Base-by-base conservation (phyloP, 805 yeast species). In the Lipomyces spencermartinsiae region DNA sequence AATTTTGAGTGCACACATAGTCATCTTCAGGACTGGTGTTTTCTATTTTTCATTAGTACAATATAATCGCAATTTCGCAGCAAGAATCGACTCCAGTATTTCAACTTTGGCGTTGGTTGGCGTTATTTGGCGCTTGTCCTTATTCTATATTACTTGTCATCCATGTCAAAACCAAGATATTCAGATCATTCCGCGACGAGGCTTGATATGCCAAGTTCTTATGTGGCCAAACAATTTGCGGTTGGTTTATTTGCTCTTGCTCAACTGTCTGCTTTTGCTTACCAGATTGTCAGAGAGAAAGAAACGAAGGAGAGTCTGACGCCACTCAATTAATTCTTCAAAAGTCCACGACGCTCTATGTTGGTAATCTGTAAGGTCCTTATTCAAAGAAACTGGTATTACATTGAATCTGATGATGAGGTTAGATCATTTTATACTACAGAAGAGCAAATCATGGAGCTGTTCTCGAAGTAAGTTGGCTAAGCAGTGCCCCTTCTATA, bases 401-500 rank as follows among this genome's bases (percentile, higher is more conserved):
- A n/a, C 31, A 29, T 61, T 25, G 35, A 22, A 34, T n/a, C 51
- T 14, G 25, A 34, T 29, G 51, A n/a, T n/a, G 54, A 16, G 19
- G 9, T 22, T 43, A 75, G 77, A 39, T 89, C 97, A 1, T 91
- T 92, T 73, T 91, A 89, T 79, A 93, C 98, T 2, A 90, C 97
- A 0, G 99, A 95, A 78, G 99, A 95, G 77, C 98, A 94, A 78
- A 86, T 94, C 16, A 89, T 88, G 77, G 98, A 93, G 78, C 80
- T 95, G 62, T 92, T 95, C 76, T 85, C 90, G 69, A 89, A 90
- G 77, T 88, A 91, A 72, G 74, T 49, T 35, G 8, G 37, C 39
- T 56, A 9, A 14, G 29, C 34, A 4, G 16, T 34, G n/a, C 22
- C n/a, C n/a, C 56, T 25, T 22, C 22, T 25, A 25, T 53, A 9